Evolutionary conservation across 176 grass and related monocot genomes (phyloP), one percentile per base, ranked within the genome.

Genomic region (Bolboschoenus planiculmis): DNA sequence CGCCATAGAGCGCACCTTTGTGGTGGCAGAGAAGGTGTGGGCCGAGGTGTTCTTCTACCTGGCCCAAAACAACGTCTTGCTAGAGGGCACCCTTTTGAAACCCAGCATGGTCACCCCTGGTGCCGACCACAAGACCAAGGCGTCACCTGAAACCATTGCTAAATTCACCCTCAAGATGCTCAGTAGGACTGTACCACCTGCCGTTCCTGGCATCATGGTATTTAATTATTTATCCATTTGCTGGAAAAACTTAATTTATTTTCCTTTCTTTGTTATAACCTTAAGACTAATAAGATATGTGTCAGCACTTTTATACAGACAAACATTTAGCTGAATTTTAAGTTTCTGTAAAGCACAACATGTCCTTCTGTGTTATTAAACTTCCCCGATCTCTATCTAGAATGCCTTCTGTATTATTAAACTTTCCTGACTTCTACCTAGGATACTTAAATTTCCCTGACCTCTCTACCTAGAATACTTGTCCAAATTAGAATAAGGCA

Each of bases 151-250:
- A 56, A 83, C 89, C 75, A 95, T 98, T 85, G 96, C 96, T 7
- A 82, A 95, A 53, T 23, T 84, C 82, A 98, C 96, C 0, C 82
- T 95, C 26, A 90, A 85, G 53, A 93, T 98, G 96, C 90, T 98
- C 43, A 93, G 58, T 10, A 91, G 92, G 89, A 93, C 92, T 34
- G 96, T 98, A 2, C 96, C 96, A 15, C 92, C 96, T 47, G 90
- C 96, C 15, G 92, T 98, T 36, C 92, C 96, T 87, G 96, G 96
- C 64, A 98, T 98, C 79, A 98, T 98, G 96, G 96, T 98, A 91
- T 73, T 48, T 44, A 4, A 16, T 18, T 53, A n/a, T n/a, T n/a
- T n/a, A n/a, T 56, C n/a, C 13, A 36, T 47, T 54, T 21, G 23
- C 37, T 64, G 43, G 27, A 29, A 50, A 56, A 7, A 88, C 85